These are phyloP conservation scores for Claviceps africana DNA, from an alignment of 2,329 filamentous ascomycete genomes.

Conservation along the genomic window DNA sequence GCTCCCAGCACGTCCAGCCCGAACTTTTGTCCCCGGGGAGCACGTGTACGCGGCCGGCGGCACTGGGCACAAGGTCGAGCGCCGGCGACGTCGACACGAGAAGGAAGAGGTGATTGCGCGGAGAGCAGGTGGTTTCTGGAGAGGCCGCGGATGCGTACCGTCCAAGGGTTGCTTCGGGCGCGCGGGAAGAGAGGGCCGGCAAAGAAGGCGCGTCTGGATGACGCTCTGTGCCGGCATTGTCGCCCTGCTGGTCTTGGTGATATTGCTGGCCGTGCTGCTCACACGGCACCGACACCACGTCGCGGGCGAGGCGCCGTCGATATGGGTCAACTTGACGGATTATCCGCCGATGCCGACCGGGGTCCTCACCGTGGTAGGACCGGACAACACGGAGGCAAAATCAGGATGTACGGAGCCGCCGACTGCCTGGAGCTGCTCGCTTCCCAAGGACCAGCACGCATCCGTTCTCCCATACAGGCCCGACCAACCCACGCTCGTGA, in stretches of 20 bases:
- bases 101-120: constrained; percentile 50
- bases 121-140: constrained; percentile 48
- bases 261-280: constrained; percentile 45
- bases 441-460: constrained; percentile 65
- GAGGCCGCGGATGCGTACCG: constrained; percentile 49
- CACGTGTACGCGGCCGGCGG: constrained; percentile 28
- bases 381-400: constrained; percentile 49
- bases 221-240: constrained; percentile 36
- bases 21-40: constrained; percentile 31
- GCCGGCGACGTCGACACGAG: constrained; percentile 41
- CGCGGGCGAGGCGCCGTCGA: constrained; percentile 21
- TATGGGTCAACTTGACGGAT: constrained; percentile 73
- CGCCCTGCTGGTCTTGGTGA: constrained; percentile 39
- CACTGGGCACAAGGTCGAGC: constrained; percentile 32
- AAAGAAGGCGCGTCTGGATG: constrained; percentile 46
- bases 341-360: constrained; percentile 82
- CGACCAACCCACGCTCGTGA: constrained; percentile 62
- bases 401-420: constrained; percentile 57
- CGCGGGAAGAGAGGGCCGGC: constrained; percentile 47
- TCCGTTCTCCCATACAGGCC: constrained; percentile 47
- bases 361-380: constrained; percentile 61
- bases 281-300: constrained; percentile 12
- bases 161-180: constrained; percentile 52
- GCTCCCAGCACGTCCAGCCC: constrained; percentile 30
- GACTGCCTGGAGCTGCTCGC: constrained; percentile 72